These are phyloP conservation scores for Cladosporium sp. DNA, from an alignment of 2,329 filamentous ascomycete species.

Conservation along the genomic window DNA sequence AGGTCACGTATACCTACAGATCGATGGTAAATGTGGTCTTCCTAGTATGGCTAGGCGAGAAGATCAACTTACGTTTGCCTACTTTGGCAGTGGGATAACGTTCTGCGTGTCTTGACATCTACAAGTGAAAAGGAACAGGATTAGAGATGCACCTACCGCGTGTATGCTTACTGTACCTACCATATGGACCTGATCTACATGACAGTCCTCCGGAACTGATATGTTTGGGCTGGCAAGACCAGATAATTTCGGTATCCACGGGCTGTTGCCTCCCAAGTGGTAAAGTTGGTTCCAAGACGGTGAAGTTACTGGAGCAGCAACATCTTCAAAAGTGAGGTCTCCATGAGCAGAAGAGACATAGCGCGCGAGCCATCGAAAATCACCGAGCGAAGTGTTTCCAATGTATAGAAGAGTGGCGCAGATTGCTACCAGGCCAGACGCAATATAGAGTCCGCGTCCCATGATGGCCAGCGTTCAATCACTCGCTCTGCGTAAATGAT, in stretches of 20 bases:
- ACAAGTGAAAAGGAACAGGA: conserved; percentile 13
- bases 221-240: conserved; percentile 39
- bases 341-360: not conserved
- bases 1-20: conserved; percentile 45
- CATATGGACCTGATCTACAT: conserved; percentile 56
- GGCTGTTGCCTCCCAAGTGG: conserved; percentile 52
- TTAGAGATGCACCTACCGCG: conserved; percentile 3
- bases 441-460: not conserved
- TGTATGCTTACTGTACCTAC: conserved; percentile 28
- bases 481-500: too few species aligned
- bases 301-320: not conserved
- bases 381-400: not conserved
- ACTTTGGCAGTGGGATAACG: conserved; percentile 51
- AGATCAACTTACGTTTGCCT: conserved; percentile 42
- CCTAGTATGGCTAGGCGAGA: not conserved
- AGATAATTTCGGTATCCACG: conserved; percentile 49
- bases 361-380: not conserved
- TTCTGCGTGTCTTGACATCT: conserved; percentile 56
- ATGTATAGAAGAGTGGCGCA: not conserved
- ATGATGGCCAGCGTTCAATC: not conserved
- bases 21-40: not conserved
- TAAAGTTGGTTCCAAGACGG: conserved; percentile 47
- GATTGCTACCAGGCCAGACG: not conserved
- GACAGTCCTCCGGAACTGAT: conserved; percentile 44
- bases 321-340: too few species aligned